These are phyloP conservation scores for Penicillium psychrosexuale DNA, from an alignment of 2,329 filamentous ascomycete genomes.

Conservation along the genomic window DNA sequence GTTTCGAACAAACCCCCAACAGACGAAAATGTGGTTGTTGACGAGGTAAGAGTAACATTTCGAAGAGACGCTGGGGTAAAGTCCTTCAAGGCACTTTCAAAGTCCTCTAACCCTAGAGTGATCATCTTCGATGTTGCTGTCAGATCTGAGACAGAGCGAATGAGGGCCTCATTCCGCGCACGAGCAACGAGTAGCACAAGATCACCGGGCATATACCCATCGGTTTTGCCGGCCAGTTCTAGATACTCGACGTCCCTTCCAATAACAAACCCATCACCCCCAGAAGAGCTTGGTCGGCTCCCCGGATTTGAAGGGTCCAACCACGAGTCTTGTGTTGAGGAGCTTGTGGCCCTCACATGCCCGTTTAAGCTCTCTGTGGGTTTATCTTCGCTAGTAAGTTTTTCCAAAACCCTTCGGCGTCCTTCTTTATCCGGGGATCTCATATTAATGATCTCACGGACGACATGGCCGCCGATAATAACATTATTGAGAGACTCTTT, in stretches of 20 bases:
- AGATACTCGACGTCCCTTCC: slow-evolving; percentile 81
- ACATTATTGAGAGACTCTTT: slow-evolving; percentile 92
- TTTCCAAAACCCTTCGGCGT: slow-evolving; percentile 76
- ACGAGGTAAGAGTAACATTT: slow-evolving; percentile 90
- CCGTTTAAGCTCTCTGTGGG: slow-evolving; percentile 42
- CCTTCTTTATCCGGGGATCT: slow-evolving; percentile 93
- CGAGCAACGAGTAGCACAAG: slow-evolving; percentile 79
- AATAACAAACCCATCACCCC: slow-evolving; percentile 64
- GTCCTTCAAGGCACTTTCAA: slow-evolving; percentile 77
- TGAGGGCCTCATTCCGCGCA: slow-evolving; percentile 87
- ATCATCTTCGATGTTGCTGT: slow-evolving; percentile 55
- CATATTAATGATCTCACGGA: slow-evolving; percentile 83
- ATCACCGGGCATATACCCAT: slow-evolving; percentile 97
- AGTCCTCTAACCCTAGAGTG: slow-evolving; percentile 69
- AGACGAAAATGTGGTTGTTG: slow-evolving; percentile 84
- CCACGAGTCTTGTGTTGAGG: slow-evolving; percentile 61
- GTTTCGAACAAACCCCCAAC: slow-evolving; percentile 88
- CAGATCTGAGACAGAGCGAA: slow-evolving; percentile 67
- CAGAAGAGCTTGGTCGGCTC: slow-evolving; percentile 48
- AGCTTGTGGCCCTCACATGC: slow-evolving; percentile 35
- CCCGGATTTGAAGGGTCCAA: slow-evolving; percentile 67
- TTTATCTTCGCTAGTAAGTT: slow-evolving; percentile 58
- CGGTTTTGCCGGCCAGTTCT: slow-evolving; percentile 87
- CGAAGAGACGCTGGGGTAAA: slow-evolving; percentile 94
- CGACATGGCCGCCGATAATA: slow-evolving; percentile 85